Evolutionary conservation across 306 rosid genomes (phyloP), one percentile per base, ranked within the genome.

Genomic region (Trifolium fragiferum): DNA sequence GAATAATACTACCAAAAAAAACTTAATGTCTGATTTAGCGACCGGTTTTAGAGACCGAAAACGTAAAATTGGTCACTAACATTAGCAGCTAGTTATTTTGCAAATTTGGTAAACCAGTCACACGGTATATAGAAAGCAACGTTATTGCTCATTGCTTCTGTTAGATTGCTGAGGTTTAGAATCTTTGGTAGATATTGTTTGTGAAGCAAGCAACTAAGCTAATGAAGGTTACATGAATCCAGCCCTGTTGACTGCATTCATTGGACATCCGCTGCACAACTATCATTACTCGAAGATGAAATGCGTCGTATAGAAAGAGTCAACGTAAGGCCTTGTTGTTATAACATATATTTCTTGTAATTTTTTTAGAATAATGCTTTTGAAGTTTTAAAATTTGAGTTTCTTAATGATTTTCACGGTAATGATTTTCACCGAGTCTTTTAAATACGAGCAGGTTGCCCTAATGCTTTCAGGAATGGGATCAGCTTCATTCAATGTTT

Each of bases 241-340:
- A 90, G 98, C 84, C 98, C 98, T 62, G 97, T 93, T 55, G 94
- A 91, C 78, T 93, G 98, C 88, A 93, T 93, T 81, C 97, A 93
- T 68, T 93, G 98, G 98, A 90, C 97, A 83, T 90, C 98, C 76
- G 96, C 98, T 68, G 90, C 97, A 37, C 96, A 93, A 60, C 66
- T 93, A 77, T 93, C 98, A 40, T 82, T 93, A 88, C 95, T 93
- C 4, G 98, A 93, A 81, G 97, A 93, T 79, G 98, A 93, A 86
- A 90, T 93, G 97, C 93, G 93, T 19, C 80, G 93, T 53, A 86
- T 90, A 4, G 98, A 93, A 90, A 85, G 97, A 89, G 92, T 93
- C 68, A 90, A 89, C 72, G 98, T 90, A 87, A 81, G 92, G 6
- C 55, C 78, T 38, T 4, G 60, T 38, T 3, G 44, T 77, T 38